Percentiles rank a stretch among this genome's conserved stretches.
phyloP scores from a whole-genome alignment of 345 rosid species.

The Clausena lansium region DNA sequence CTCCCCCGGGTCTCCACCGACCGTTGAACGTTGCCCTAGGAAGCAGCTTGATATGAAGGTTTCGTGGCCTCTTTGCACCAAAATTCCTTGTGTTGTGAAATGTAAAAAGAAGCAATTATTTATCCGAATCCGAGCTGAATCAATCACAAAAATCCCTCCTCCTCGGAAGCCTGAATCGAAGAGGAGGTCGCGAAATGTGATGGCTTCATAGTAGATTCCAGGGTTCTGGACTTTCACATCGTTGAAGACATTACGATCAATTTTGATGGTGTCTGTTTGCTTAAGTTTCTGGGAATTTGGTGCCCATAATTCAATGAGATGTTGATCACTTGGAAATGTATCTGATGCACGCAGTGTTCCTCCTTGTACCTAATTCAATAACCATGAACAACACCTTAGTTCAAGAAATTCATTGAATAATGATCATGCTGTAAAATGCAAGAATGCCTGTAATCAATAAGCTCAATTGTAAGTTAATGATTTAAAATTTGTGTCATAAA shows the following conservation, averaged over 20 bases:
- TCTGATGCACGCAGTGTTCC: slow-evolving; percentile 65
- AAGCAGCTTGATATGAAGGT: slow-evolving; percentile 55
- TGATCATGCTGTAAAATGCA: too few relatives aligned
- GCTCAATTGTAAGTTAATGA: too few relatives aligned
- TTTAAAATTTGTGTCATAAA: too few relatives aligned
- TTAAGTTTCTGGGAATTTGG: slow-evolving; percentile 26
- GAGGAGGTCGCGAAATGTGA: slow-evolving; percentile 58
- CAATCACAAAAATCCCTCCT: slow-evolving; percentile 49
- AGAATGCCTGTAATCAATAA: too few relatives aligned
- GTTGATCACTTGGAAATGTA: slow-evolving; percentile 51
- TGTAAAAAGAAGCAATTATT: slow-evolving; percentile 59
- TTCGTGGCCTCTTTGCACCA: slow-evolving; percentile 66
- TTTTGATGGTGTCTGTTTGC: background rate
- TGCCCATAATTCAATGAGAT: slow-evolving; percentile 57
- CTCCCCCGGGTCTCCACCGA: slow-evolving; percentile 57
- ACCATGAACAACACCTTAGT: background rate
- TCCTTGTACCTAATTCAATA: slow-evolving; percentile 48
- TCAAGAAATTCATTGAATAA: too few relatives aligned
- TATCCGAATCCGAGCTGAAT: slow-evolving; percentile 58
- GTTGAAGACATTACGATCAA: background rate
- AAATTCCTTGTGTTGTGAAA: slow-evolving; percentile 61
- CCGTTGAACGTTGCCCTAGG: slow-evolving; percentile 57
- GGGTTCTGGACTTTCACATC: slow-evolving; percentile 20
- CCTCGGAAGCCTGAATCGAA: slow-evolving; percentile 65
- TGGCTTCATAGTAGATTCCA: slow-evolving; percentile 45